These are phyloP conservation scores for Stramenopiles sp. DNA, from an alignment of 352 stramenopile species.

Conservation along the genomic window DNA sequence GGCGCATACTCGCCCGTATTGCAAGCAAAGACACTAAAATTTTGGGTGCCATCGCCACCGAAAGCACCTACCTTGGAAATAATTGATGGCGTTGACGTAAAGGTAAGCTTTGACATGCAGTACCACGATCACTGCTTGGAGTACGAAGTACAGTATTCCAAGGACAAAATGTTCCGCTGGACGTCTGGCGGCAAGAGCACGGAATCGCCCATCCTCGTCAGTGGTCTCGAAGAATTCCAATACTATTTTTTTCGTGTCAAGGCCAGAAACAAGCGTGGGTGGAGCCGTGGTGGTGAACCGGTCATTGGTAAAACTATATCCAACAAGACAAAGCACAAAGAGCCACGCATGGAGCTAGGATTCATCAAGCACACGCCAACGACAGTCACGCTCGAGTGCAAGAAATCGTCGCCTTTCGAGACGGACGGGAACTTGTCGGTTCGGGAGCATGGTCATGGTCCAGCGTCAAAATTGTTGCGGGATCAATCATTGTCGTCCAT, in stretches of 20 bases:
- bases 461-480: background rate
- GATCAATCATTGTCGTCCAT: background rate
- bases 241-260: constrained; percentile 11
- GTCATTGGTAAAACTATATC: background rate
- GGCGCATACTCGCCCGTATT: background rate
- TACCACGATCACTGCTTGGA: background rate
- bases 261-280: background rate
- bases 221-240: background rate
- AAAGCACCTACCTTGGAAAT: background rate
- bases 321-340: background rate
- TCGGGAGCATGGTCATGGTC: background rate
- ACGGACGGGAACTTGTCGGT: no score
- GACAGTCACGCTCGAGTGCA: background rate
- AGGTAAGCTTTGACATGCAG: background rate
- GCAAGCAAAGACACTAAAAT: constrained; percentile 1
- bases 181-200: background rate
- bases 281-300: background rate
- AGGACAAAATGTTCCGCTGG: constrained; percentile 1
- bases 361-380: background rate
- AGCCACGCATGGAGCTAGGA: background rate
- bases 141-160: constrained; percentile 11
- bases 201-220: background rate
- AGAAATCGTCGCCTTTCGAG: background rate
- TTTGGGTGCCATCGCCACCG: constrained; percentile 4
- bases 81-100: background rate